phyloP scores from a whole-genome alignment of 2,329 filamentous ascomycete species.

The Rhynchosporium graminicola region DNA sequence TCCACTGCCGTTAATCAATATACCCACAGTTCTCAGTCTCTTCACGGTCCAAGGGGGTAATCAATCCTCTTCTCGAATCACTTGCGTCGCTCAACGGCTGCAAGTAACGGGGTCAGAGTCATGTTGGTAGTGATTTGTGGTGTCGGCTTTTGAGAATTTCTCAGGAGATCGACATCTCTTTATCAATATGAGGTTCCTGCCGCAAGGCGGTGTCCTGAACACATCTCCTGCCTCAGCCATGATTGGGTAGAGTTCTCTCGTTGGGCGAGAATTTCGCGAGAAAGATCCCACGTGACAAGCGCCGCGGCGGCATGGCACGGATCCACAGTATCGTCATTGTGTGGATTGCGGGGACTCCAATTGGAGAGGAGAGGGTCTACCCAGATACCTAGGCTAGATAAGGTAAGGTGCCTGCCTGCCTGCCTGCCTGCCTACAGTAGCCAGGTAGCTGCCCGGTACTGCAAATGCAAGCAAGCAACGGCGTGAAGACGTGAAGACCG shows the following conservation, averaged over 20 bases:
- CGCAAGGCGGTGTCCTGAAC: conserved; percentile 14
- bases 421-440: too few species aligned
- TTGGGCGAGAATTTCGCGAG: not conserved
- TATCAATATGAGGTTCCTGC: conserved; percentile 4
- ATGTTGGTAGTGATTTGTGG: conserved; percentile 12
- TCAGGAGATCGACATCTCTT: conserved; percentile 23
- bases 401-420: too few species aligned
- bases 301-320: conserved; percentile 21
- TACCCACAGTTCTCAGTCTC: conserved; percentile 15
- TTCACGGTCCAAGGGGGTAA: conserved; percentile 12
- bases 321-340: conserved; percentile 23
- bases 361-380: conserved; percentile 19
- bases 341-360: conserved; percentile 27
- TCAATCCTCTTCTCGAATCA: not conserved
- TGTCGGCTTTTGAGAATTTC: conserved; percentile 2
- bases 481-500: conserved; percentile 18
- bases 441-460: too few species aligned
- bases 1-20: conserved; percentile 8
- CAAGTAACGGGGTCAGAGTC: conserved; percentile 14
- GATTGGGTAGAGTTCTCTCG: conserved; percentile 19
- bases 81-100: conserved; percentile 17
- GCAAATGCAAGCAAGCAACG: not conserved
- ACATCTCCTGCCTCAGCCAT: conserved; percentile 7
- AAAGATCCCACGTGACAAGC: conserved; percentile 24
- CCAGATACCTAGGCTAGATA: too few species aligned